A percentile compares a stretch with the other conserved stretches of the same genome.
phyloP scores from a whole-genome alignment of 306 rosid species.

The Dryas drummondii region DNA sequence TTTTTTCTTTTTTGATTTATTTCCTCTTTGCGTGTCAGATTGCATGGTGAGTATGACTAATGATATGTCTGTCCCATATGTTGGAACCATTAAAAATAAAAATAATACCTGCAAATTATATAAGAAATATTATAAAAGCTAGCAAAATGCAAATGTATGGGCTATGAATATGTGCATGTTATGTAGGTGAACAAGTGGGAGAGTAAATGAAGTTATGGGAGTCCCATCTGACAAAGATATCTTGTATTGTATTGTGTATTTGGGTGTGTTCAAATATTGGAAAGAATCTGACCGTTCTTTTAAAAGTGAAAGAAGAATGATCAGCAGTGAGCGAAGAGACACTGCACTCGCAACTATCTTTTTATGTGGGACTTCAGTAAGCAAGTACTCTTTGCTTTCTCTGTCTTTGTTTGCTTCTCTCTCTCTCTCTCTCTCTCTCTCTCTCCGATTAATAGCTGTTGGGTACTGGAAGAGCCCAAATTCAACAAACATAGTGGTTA shows the following conservation, averaged over 20 bases:
- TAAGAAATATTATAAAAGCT: neutral
- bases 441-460: slow-evolving; percentile 5
- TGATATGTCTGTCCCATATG: slow-evolving; percentile 14
- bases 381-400: neutral
- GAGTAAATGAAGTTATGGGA: neutral
- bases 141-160: neutral
- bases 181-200: slow-evolving; percentile 14
- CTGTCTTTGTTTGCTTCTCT: slow-evolving; percentile 2
- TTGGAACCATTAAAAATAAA: neutral
- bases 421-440: neutral
- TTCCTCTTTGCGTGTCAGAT: slow-evolving; percentile 7
- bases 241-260: neutral
- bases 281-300: neutral
- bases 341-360: neutral
- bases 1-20: neutral
- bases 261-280: neutral
- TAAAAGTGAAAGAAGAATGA: neutral
- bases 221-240: neutral
- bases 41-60: slow-evolving; percentile 20
- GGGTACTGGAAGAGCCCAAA: slow-evolving; percentile 16
- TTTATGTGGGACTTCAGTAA: slow-evolving; percentile 14
- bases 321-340: slow-evolving; percentile 16
- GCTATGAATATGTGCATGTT: neutral
- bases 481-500: slow-evolving; percentile 24
- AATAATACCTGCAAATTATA: neutral